Conservation (phyloP, 768 basidiomycete genomes). For the Mycena vitilis region DNA sequence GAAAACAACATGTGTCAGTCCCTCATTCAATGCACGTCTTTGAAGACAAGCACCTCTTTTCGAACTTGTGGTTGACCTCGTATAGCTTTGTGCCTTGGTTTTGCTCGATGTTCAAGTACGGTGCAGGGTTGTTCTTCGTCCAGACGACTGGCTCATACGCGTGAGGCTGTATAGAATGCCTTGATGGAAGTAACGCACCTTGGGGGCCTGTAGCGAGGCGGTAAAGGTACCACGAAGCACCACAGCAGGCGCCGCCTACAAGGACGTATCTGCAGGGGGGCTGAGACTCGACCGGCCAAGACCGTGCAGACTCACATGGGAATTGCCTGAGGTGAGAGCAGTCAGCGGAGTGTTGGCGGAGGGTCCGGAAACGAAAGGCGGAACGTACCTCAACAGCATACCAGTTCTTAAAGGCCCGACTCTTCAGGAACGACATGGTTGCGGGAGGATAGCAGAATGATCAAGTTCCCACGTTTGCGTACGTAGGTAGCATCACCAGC, state of each 20-base stretch:
- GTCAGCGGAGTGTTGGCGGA: conserved; percentile 14
- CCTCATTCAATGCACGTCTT: conserved; percentile 2
- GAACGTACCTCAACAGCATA: conserved; percentile 75
- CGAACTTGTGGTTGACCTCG: conserved; percentile 78
- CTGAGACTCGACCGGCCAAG: conserved; percentile 11
- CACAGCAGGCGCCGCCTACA: conserved; percentile 61
- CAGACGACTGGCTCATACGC: conserved; percentile 56
- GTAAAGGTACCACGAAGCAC: conserved; percentile 68
- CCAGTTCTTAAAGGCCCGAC: conserved; percentile 70
- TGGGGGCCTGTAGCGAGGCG: conserved; percentile 72
- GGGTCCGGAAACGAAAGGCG: conserved; percentile 11
- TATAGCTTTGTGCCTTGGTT: conserved; percentile 81
- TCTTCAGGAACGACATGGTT: conserved; percentile 34
- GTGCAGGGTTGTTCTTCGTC: conserved; percentile 82
- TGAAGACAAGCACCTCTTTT: conserved; percentile 67
- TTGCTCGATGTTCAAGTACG: conserved; percentile 87
- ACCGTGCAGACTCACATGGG: conserved; percentile 57
- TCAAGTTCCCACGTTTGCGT: conserved; percentile 18
- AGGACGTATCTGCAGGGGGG: conserved; percentile 56
- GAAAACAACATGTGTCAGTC: conserved; percentile 26
- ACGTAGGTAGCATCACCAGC: no score
- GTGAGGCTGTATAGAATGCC: conserved; percentile 12
- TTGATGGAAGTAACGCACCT: conserved; percentile 49
- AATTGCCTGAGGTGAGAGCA: conserved; percentile 51
- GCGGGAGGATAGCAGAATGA: conserved; percentile 36